phyloP scores from a whole-genome alignment of 306 rosid species.

The Potentilla sterilis region DNA sequence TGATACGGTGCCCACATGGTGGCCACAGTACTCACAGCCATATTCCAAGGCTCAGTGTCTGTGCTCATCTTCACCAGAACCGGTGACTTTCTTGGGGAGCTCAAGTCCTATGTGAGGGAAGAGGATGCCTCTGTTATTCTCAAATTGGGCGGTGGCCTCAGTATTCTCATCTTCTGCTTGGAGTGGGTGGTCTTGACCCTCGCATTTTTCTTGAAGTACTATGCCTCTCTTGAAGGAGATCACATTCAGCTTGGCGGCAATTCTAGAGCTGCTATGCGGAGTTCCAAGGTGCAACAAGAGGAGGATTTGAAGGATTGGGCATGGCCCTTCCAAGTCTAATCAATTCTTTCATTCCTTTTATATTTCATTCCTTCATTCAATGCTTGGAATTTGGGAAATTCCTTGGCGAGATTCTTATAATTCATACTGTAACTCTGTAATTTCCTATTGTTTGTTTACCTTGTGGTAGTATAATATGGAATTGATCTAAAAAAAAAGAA shows the following conservation, averaged over 20 bases:
- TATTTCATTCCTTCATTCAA: constrained; percentile 11
- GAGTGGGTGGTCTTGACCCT: constrained; percentile 85
- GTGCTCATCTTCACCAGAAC: constrained; percentile 73
- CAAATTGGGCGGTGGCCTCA: constrained; percentile 73
- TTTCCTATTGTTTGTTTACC: not conserved
- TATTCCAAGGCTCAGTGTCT: constrained; percentile 72
- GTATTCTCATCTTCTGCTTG: constrained; percentile 67
- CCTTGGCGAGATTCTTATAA: not conserved
- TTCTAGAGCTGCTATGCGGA: constrained; percentile 35
- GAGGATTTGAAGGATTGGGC: constrained; percentile 91
- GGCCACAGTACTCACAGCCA: constrained; percentile 71
- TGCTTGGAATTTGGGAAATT: not conserved
- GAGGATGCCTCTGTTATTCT: constrained; percentile 74
- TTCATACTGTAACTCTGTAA: not conserved
- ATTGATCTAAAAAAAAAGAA: not conserved
- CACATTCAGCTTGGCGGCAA: constrained; percentile 13
- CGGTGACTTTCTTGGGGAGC: constrained; percentile 50
- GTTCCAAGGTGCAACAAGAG: constrained; percentile 71
- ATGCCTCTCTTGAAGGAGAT: constrained; percentile 49
- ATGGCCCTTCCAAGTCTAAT: constrained; percentile 77
- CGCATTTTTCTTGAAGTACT: constrained; percentile 77
- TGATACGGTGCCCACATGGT: constrained; percentile 92
- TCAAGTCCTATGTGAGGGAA: constrained; percentile 75
- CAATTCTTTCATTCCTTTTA: not conserved
- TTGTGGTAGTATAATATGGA: not conserved